Base-by-base conservation (phyloP, 768 basidiomycete species). In the Suillus cothurnatus region DNA sequence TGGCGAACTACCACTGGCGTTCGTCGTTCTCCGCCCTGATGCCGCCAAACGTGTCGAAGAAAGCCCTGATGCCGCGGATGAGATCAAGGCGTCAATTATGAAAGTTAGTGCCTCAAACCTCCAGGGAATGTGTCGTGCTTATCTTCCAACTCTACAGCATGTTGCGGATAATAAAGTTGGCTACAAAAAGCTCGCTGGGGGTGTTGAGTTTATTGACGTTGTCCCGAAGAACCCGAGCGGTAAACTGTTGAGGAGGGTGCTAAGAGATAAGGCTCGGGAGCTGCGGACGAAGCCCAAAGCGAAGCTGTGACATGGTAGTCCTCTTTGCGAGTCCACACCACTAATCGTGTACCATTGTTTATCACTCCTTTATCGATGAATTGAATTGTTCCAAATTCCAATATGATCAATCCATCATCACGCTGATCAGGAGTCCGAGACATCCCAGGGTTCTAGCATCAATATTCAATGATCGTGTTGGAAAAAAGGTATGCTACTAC, bases 1-100 rank as follows among this genome's bases (percentile, higher is more conserved):
- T 64, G 91, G 92, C 21, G 91, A 94, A 72, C 69, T 91, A 14
- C 91, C 92, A 0, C 70, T 90, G 61, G 91, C 92, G 9, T 93
- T 85, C 72, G 78, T 93, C 28, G 88, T 88, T 4, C 81, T 86
- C 21, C 77, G 77, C 55, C 69, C 73, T 5, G 78, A 79, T 17
- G 77, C 80, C 5, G 78, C 79, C 12, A 72, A 73, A 43, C 78
- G 81, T 53, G 76, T 78, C 39, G 64, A 63, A 38, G 36, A 81
- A 26, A 66, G 74, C 47, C 72, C 73, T 41, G 72, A 80, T 39
- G 68, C 77, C 32, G 78, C 70, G 0, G 74, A 78, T 3, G 71
- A 74, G 55, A 72, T 82, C 53, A 80, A 78, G 63, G 67, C 67
- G 38, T 78, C 72, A 21, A 80, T 93, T 45, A 77, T 76, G 53